A percentile compares a stretch with the other conserved stretches of the same genome.
These are phyloP conservation scores for Annulohypoxylon truncatum DNA, from an alignment of 2,329 filamentous ascomycete genomes.

Conservation along the genomic window DNA sequence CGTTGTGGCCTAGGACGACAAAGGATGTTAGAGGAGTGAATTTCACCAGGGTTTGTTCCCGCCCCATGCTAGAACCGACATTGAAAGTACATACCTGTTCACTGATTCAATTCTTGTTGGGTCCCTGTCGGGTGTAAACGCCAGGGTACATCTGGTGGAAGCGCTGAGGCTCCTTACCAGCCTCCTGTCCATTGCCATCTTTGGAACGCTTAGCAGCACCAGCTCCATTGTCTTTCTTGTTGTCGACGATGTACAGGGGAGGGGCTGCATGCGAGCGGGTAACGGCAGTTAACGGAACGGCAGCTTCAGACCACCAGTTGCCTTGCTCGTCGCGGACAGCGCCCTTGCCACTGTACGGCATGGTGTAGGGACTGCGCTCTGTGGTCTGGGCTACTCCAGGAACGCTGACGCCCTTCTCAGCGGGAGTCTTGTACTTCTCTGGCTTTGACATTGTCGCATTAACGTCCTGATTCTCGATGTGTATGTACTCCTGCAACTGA, in stretches of 20 bases:
- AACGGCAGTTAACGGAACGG: conserved; percentile 8
- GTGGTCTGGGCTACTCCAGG: conserved; percentile 12
- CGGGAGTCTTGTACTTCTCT: conserved; percentile 13
- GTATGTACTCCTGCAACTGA: background rate
- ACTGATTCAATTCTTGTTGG: background rate
- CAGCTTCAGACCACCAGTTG: conserved; percentile 19
- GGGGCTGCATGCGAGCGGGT: conserved; percentile 9
- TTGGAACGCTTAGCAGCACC: background rate
- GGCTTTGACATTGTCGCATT: conserved; percentile 28
- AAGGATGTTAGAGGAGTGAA: background rate
- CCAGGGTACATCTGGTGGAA: conserved; percentile 3
- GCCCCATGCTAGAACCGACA: background rate
- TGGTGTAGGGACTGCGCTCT: conserved; percentile 45
- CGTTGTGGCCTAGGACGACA: background rate
- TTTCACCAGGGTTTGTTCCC: background rate
- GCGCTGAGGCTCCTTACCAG: background rate
- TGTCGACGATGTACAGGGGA: conserved; percentile 19
- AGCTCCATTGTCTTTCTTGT: background rate
- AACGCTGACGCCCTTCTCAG: conserved; percentile 9
- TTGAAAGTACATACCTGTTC: background rate
- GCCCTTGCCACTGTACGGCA: conserved; percentile 45
- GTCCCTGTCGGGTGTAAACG: background rate
- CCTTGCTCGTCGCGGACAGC: conserved; percentile 39
- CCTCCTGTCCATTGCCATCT: background rate
- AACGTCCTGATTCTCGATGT: background rate